Conservation (phyloP, 345 rosid species). For the Gossypium turneri region DNA sequence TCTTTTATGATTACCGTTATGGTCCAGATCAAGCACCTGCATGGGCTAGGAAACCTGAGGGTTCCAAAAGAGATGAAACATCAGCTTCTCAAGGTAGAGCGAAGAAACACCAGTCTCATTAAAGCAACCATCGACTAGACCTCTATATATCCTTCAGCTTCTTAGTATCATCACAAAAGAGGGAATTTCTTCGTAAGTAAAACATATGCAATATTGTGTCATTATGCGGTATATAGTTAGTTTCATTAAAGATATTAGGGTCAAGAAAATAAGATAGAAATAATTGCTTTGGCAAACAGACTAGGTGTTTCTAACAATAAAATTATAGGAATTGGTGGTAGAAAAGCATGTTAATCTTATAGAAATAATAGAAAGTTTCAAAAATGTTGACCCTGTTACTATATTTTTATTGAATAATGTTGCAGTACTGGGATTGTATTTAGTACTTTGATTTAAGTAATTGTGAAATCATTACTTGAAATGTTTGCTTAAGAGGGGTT, state of each 20-base stretch:
- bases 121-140: slow-evolving; percentile 18
- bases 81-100: slow-evolving; percentile 81
- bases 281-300: slow-evolving; percentile 20
- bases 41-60: slow-evolving; percentile 97
- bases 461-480: too few relatives aligned
- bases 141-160: not conserved
- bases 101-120: slow-evolving; percentile 95
- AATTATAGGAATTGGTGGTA: slow-evolving; percentile 1
- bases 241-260: slow-evolving; percentile 5
- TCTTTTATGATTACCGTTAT: slow-evolving; percentile 89
- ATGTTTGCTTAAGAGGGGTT: too few relatives aligned
- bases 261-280: slow-evolving; percentile 3
- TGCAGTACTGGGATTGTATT: not conserved
- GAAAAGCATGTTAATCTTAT: not conserved
- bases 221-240: slow-evolving; percentile 19
- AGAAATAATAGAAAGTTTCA: not conserved
- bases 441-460: too few relatives aligned
- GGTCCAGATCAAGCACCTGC: slow-evolving; percentile 97
- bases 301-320: not conserved
- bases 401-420: not conserved
- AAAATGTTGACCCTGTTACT: not conserved
- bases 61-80: slow-evolving; percentile 73
- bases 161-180: not conserved
- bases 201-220: not conserved
- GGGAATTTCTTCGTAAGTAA: not conserved